phyloP scores from a whole-genome alignment of 371 early-diverging fungal species.

The Apophysomyces sp. region DNA sequence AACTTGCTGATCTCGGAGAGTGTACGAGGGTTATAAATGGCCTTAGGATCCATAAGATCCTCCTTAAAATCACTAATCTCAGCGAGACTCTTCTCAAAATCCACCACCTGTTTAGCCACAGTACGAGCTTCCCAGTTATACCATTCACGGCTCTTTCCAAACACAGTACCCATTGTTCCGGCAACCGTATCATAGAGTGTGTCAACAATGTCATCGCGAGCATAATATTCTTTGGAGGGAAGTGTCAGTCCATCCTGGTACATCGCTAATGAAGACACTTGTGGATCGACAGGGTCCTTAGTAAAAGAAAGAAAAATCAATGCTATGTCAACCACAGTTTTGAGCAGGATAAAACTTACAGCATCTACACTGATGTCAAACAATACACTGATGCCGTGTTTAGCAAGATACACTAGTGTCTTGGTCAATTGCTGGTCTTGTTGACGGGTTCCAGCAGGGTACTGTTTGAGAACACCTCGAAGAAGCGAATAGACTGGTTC shows the following conservation, averaged over 20 bases:
- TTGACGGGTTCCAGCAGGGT: not conserved
- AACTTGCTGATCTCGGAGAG: conserved; percentile 34
- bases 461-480: conserved; percentile 24
- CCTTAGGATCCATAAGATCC: conserved; percentile 37
- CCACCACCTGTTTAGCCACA: conserved; percentile 38
- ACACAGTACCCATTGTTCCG: conserved; percentile 22
- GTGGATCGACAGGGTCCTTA: conserved; percentile 51
- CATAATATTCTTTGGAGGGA: conserved; percentile 60
- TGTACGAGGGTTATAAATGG: conserved; percentile 48
- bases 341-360: not conserved
- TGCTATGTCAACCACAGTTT: not conserved
- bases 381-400: conserved; percentile 21
- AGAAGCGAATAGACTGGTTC: conserved; percentile 47
- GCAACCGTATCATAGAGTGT: conserved; percentile 31
- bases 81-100: conserved; percentile 49
- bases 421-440: conserved; percentile 10
- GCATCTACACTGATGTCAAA: conserved; percentile 28
- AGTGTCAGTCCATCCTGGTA: conserved; percentile 54
- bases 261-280: conserved; percentile 35
- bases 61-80: conserved; percentile 24
- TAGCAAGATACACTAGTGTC: conserved; percentile 7
- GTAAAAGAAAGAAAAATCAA: not conserved
- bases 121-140: not conserved
- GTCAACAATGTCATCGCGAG: conserved; percentile 31
- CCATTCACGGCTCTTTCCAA: not conserved